These are phyloP conservation scores for Cucumis melo DNA, from an alignment of 306 rosid genomes.

Conservation along the genomic window DNA sequence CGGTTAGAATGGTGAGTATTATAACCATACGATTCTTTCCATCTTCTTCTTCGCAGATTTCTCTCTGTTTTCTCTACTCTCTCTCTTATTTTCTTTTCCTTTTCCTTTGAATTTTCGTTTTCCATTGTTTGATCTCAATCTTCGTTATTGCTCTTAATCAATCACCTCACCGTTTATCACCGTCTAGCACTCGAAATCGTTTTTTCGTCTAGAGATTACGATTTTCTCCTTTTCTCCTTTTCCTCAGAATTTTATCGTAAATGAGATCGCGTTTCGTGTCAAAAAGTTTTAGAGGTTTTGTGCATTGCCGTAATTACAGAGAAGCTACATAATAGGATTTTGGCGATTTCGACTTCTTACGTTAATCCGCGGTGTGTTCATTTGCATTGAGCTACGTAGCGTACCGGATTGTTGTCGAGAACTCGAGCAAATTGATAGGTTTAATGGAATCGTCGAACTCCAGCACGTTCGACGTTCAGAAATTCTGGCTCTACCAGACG, in stretches of 20 bases:
- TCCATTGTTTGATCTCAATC: neutral
- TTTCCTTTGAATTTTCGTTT: conserved; percentile 7
- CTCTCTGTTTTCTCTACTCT: conserved; percentile 16
- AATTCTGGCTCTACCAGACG: conserved; percentile 93
- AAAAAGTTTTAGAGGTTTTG: conserved; percentile 4
- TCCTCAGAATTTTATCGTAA: neutral
- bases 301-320: neutral
- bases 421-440: too few species aligned
- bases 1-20: neutral
- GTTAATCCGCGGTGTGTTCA: neutral
- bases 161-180: too few species aligned
- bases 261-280: neutral
- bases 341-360: neutral
- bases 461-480: conserved; percentile 46
- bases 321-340: neutral
- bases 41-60: conserved; percentile 19
- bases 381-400: too few species aligned
- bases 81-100: neutral
- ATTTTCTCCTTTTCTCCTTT: neutral
- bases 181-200: neutral
- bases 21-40: neutral
- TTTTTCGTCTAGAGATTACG: neutral
- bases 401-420: too few species aligned
- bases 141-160: neutral
- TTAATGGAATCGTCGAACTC: too few species aligned